phyloP scores from a whole-genome alignment of 805 yeast species.

The Metschnikowia proteae region DNA sequence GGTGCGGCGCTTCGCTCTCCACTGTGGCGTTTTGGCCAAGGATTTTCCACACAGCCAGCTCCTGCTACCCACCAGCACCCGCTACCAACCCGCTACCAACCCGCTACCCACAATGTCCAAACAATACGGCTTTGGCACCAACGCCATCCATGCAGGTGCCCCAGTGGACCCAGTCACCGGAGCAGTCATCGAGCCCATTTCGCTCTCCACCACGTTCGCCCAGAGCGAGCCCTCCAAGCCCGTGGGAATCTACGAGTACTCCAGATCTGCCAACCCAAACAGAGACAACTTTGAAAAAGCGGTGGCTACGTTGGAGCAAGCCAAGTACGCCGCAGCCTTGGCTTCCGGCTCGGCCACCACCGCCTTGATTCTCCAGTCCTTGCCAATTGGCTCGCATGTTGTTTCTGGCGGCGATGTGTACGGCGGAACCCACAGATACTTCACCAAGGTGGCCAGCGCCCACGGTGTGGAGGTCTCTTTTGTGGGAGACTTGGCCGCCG shows the following conservation, averaged over 20 bases:
- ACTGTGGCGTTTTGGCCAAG: constrained; percentile 3
- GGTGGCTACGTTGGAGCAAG: constrained; percentile 75
- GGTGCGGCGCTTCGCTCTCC: background rate
- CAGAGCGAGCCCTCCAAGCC: constrained; percentile 77
- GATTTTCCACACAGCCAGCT: background rate
- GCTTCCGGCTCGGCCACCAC: constrained; percentile 86
- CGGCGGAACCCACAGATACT: constrained; percentile 90
- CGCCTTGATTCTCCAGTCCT: constrained; percentile 68
- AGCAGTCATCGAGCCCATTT: constrained; percentile 82
- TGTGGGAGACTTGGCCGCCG: constrained; percentile 59
- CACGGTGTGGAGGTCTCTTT: constrained; percentile 72
- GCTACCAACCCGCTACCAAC: background rate
- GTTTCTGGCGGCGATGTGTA: constrained; percentile 81
- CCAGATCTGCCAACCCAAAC: constrained; percentile 84
- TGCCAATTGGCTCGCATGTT: constrained; percentile 70
- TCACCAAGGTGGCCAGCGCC: constrained; percentile 77
- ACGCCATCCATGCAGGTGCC: constrained; percentile 82
- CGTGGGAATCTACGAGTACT: constrained; percentile 75
- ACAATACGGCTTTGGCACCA: constrained; percentile 60
- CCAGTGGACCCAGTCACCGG: constrained; percentile 70
- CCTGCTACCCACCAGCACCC: background rate
- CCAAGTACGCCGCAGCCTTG: constrained; percentile 70
- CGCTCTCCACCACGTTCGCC: constrained; percentile 81
- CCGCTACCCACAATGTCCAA: background rate
- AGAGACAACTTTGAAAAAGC: constrained; percentile 77